Evolutionary conservation across 164 flowering plant species (phyloP), one percentile per base, ranked within the genome.

Genomic region (Cinnamomum chago): DNA sequence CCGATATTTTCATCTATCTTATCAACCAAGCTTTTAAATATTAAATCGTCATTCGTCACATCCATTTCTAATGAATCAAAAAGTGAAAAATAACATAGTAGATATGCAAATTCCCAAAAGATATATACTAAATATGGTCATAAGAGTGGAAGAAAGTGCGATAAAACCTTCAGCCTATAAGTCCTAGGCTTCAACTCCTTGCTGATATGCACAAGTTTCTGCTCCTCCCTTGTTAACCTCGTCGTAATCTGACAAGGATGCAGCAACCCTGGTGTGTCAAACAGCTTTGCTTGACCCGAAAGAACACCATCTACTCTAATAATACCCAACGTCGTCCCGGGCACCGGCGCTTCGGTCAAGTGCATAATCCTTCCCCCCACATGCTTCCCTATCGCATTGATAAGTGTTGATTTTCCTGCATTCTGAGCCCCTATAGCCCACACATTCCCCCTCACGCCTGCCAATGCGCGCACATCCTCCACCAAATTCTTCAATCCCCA

Each of bases 341-440:
- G 97, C 22, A 95, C 95, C 0, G 98, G 92, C 11, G 99, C 98
- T 82, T 93, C 94, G 4, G 99, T 95, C 78, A 95, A 80, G 78
- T 88, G 85, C 62, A 76, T 82, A 71, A 84, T 68, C 52, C 87
- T 90, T 72, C 89, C 89, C 5, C 85, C 88, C 25, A 71, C 85
- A 83, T 72, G 78, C 82, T 88, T 95, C 78, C 88, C 95, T 50
- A 95, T 84, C 0, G 94, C 78, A 86, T 95, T 95, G 28, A 95
- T 88, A 85, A 95, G 77, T 0, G 99, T 92, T 7, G 97, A 92
- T 76, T 95, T 93, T 35, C 98, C 99, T 0, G 97, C 94, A 88
- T 95, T 95, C 73, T 95, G 99, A 0, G 98, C 91, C 28, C 99
- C 98, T 11, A 95, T 79, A 1, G 95, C 97, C 99, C 98, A 93